A percentile compares a stretch with the other conserved stretches of the same genome.
These are phyloP conservation scores for Komagataea norvegica DNA, from an alignment of 1,139 yeast species.

Conservation along the genomic window DNA sequence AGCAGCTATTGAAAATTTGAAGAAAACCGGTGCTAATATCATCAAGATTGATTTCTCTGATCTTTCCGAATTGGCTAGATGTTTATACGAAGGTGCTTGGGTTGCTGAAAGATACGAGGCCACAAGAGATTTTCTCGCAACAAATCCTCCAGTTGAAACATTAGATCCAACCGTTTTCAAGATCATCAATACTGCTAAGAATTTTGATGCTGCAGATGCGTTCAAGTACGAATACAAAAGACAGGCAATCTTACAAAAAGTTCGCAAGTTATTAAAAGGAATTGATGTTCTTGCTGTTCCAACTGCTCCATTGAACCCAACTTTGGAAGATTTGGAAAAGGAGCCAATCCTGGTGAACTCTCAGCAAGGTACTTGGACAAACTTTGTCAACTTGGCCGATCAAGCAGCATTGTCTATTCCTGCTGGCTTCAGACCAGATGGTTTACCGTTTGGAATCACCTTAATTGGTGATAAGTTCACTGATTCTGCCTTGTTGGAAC, in stretches of 20 bases:
- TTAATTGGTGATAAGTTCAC: conserved; percentile 75
- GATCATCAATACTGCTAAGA: conserved; percentile 74
- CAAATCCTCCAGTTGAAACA: conserved; percentile 64
- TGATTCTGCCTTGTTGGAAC: conserved; percentile 81
- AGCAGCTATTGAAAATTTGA: conserved; percentile 54
- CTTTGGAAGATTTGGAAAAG: conserved; percentile 58
- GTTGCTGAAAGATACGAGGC: conserved; percentile 93
- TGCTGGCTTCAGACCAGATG: conserved; percentile 78
- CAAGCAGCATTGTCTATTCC: conserved; percentile 90
- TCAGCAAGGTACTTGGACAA: conserved; percentile 92
- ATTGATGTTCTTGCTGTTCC: conserved; percentile 83
- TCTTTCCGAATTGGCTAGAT: conserved; percentile 75
- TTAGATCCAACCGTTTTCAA: conserved; percentile 80
- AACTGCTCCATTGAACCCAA: conserved; percentile 89
- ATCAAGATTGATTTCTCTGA: conserved; percentile 66
- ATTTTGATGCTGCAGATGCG: conserved; percentile 74
- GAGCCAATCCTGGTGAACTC: conserved; percentile 88
- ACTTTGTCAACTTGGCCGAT: conserved; percentile 92
- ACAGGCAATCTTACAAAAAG: conserved; percentile 64
- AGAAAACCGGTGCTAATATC: conserved; percentile 51
- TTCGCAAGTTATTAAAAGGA: conserved; percentile 48
- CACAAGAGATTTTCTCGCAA: conserved; percentile 62
- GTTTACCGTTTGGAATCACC: conserved; percentile 87
- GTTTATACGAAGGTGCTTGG: conserved; percentile 98
- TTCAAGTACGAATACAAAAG: conserved; percentile 84